A percentile compares a stretch with the other conserved stretches of the same genome.
These are phyloP conservation scores for Lactifluus rugatus DNA, from an alignment of 768 basidiomycete genomes.

Conservation along the genomic window DNA sequence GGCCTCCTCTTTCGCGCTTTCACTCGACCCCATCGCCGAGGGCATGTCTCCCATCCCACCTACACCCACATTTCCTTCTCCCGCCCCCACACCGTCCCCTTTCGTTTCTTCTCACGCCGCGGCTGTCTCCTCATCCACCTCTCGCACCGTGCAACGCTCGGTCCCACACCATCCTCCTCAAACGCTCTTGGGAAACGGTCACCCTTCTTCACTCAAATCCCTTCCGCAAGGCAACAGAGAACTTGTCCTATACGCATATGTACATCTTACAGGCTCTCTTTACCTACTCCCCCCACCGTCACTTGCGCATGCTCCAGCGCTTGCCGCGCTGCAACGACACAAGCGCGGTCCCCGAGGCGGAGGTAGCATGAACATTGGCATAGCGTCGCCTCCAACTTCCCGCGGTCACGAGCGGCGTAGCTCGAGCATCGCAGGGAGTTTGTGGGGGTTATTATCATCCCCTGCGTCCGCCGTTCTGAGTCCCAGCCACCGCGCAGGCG, in stretches of 20 bases:
- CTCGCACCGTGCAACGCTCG: constrained; percentile 18
- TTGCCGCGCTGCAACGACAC: constrained; percentile 40
- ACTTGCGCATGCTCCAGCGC: constrained; percentile 36
- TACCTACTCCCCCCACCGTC: constrained; percentile 43
- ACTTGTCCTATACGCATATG: constrained; percentile 77
- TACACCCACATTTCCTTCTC: constrained; percentile 24
- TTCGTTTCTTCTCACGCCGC: constrained; percentile 1
- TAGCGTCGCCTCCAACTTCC: constrained; percentile 28
- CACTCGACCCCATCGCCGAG: constrained; percentile 30
- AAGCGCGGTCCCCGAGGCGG: constrained; percentile 50
- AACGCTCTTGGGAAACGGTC: constrained; percentile 19
- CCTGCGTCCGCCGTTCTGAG: constrained; percentile 14
- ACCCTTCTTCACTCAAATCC: constrained; percentile 5
- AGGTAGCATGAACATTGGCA: constrained; percentile 72
- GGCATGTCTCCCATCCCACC: constrained; percentile 24
- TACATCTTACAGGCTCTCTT: constrained; percentile 63
- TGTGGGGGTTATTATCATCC: constrained; percentile 32
- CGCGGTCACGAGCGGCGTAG: constrained; percentile 39
- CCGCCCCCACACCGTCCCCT: constrained; percentile 24
- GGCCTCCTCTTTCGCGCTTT: constrained; percentile 26
- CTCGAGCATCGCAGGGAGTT: constrained; percentile 39
- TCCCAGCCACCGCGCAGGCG: constrained; percentile 21
- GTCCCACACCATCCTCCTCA: constrained; percentile 24
- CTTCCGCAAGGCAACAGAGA: constrained; percentile 30
- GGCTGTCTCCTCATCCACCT: constrained; percentile 16